Evolutionary conservation across 305 asterid genomes (phyloP).

Genomic region (Fraxinus nigra): DNA sequence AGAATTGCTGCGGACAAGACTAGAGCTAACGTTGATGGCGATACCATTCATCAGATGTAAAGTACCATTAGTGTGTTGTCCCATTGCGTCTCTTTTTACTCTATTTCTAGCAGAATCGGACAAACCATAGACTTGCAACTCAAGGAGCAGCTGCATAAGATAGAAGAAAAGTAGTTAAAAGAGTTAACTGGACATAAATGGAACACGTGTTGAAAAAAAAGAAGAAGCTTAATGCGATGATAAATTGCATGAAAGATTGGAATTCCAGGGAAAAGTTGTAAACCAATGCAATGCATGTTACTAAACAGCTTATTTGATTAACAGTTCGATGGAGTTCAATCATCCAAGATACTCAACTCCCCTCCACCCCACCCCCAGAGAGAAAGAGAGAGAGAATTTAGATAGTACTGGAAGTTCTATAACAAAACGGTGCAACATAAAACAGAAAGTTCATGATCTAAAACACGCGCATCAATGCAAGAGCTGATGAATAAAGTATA

Average conservation of each 20-base stretch:
- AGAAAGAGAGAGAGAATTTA: too few relatives aligned
- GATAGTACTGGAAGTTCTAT: constrained; percentile 2
- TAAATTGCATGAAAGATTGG: constrained; percentile 14
- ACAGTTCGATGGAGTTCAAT: constrained; percentile 1
- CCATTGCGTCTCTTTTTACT: constrained; percentile 49
- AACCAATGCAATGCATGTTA: constrained; percentile 3
- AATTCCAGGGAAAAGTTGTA: constrained; percentile 3
- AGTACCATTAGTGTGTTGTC: constrained; percentile 48
- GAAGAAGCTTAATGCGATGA: background rate
- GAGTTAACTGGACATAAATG: background rate
- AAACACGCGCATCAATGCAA: background rate
- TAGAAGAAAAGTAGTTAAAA: constrained; percentile 26
- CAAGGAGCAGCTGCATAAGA: constrained; percentile 68
- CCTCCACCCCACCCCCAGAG: background rate
- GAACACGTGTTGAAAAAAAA: background rate
- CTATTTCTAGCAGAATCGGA: constrained; percentile 67
- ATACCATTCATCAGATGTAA: constrained; percentile 54
- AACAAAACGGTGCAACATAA: constrained; percentile 9
- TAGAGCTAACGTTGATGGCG: constrained; percentile 37
- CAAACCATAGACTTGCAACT: constrained; percentile 92
- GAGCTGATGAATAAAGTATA: constrained; percentile 18
- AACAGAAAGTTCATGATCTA: background rate
- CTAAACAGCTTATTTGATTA: constrained; percentile 3
- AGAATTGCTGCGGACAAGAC: constrained; percentile 50
- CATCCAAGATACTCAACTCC: background rate